phyloP scores from a whole-genome alignment of 345 rosid species.

The Alliaria petiolata region DNA sequence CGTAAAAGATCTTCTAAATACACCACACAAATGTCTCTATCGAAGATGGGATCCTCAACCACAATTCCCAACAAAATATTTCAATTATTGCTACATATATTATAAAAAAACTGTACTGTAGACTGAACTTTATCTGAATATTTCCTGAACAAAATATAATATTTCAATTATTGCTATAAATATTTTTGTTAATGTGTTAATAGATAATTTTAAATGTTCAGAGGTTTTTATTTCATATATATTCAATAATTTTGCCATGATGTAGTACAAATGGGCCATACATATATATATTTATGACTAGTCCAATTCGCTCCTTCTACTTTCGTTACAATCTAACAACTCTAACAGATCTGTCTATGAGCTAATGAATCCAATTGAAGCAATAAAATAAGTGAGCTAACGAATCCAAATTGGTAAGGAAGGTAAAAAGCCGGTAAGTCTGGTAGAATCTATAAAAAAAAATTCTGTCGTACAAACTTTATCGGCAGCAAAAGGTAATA shows the following conservation, averaged over 20 bases:
- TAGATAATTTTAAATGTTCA: neutral
- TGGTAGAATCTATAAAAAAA: neutral
- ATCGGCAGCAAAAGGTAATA: neutral
- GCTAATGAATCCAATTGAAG: no score
- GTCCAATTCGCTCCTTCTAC: neutral
- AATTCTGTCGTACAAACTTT: neutral
- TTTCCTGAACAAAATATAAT: no score
- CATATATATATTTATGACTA: conserved; percentile 10
- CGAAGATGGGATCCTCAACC: neutral
- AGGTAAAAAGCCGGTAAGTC: neutral
- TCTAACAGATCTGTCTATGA: no score
- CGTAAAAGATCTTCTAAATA: neutral
- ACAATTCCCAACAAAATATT: neutral
- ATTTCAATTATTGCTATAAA: no score
- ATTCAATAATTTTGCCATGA: neutral
- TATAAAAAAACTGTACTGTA: neutral
- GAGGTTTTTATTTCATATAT: neutral
- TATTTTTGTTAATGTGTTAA: neutral
- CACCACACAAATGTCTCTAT: neutral
- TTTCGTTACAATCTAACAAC: neutral
- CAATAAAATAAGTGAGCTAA: no score
- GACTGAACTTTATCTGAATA: neutral
- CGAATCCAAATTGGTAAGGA: neutral
- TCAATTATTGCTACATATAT: neutral
- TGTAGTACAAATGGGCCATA: conserved; percentile 10